These are phyloP conservation scores for Ambrosiella beaveri DNA, from an alignment of 2,329 filamentous ascomycete genomes.

Conservation along the genomic window DNA sequence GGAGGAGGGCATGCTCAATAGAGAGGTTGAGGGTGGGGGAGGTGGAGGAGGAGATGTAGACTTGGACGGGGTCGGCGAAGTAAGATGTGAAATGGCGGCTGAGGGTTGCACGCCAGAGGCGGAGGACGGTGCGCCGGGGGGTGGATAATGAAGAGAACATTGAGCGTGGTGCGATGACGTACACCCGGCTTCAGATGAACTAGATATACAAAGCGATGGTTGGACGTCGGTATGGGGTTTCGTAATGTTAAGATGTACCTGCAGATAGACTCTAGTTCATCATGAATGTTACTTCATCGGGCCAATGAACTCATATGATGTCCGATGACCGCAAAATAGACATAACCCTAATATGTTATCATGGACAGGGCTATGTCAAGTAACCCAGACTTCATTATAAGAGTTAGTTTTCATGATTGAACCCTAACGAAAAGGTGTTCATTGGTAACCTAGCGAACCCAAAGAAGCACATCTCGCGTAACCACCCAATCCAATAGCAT, in stretches of 20 bases:
- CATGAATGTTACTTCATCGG: no score
- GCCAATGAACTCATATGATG: no score
- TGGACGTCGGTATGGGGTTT: background rate
- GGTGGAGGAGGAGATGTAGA: conserved; percentile 51
- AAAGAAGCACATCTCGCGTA: no score
- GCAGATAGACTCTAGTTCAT: background rate
- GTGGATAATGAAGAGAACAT: background rate
- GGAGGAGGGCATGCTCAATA: conserved; percentile 78
- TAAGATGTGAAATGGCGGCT: conserved; percentile 17
- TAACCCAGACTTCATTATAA: background rate
- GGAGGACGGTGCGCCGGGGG: background rate
- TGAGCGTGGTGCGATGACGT: no score
- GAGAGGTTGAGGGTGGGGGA: conserved; percentile 84
- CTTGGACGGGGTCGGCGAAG: conserved; percentile 35
- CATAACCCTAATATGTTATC: background rate
- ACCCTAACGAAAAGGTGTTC: no score
- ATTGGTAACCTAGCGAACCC: no score
- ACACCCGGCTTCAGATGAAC: no score
- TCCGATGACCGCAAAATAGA: background rate
- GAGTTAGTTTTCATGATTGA: background rate
- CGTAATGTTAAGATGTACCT: background rate
- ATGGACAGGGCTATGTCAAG: background rate
- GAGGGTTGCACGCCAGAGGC: background rate
- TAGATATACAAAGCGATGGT: no score
- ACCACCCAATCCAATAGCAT: no score